A percentile compares a stretch with the other conserved stretches of the same genome.
These are phyloP conservation scores for Aspergillus incahuasiensis DNA, from an alignment of 495 filamentous ascomycete genomes.

Conservation along the genomic window DNA sequence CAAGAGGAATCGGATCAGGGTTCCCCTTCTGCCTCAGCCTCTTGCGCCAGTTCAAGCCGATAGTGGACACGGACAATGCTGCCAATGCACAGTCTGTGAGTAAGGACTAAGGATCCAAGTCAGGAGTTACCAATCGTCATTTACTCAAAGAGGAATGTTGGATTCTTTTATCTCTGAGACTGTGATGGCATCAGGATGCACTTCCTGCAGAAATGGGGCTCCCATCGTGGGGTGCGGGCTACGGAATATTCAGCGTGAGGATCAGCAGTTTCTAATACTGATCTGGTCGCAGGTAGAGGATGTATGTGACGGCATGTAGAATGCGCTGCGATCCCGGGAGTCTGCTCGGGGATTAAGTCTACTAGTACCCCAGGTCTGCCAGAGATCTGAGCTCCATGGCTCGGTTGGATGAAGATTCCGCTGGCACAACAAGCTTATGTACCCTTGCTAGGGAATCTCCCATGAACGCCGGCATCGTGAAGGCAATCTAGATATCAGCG, in stretches of 20 bases:
- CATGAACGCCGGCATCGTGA: neutral
- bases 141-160: neutral
- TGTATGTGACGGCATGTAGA: neutral
- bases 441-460: neutral
- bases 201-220: neutral
- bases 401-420: neutral
- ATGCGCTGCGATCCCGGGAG: neutral
- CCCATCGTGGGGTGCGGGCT: neutral
- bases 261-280: neutral
- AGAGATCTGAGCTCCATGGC: neutral
- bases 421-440: constrained; percentile 1
- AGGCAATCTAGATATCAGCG: neutral
- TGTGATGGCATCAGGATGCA: no score
- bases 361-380: neutral
- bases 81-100: neutral
- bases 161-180: neutral
- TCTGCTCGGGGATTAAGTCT: neutral
- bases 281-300: neutral
- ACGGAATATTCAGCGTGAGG: neutral
- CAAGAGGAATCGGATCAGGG: neutral
- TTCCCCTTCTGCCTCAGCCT: neutral
- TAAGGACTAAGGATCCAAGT: neutral
- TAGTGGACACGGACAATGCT: no score
- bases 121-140: neutral
- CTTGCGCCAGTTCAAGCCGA: no score